Evolutionary conservation across 441 rosid genomes (phyloP).

Genomic region (Mallotus japonicus): DNA sequence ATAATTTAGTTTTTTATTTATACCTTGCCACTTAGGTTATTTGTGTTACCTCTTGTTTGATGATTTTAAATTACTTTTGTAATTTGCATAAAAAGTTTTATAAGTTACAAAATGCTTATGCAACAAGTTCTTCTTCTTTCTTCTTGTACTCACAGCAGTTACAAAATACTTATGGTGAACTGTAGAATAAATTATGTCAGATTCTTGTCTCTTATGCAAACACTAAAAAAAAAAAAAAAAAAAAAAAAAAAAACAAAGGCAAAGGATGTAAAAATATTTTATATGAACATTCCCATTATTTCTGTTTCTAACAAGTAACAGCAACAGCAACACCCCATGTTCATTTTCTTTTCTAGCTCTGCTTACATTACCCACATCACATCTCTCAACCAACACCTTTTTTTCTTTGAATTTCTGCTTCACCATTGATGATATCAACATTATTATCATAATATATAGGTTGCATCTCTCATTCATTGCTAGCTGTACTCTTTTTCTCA

Average conservation of each 20-base stretch:
- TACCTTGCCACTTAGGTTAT: too few species aligned
- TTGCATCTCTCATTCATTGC: neutral
- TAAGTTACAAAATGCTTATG: neutral
- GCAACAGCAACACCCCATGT: constrained; percentile 45
- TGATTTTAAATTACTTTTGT: too few species aligned
- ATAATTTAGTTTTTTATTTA: too few species aligned
- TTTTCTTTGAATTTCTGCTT: constrained; percentile 3
- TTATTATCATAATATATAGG: too few species aligned
- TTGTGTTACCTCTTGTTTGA: too few species aligned
- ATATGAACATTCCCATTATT: constrained; percentile 33
- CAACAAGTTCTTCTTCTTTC: too few species aligned
- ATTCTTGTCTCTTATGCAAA: constrained; percentile 25
- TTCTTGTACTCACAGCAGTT: neutral
- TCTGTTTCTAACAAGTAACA: constrained; percentile 31
- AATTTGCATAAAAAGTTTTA: too few species aligned
- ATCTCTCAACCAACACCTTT: neutral
- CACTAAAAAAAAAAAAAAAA: too few species aligned
- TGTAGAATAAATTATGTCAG: constrained; percentile 20
- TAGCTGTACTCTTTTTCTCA: constrained; percentile 17
- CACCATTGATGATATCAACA: too few species aligned
- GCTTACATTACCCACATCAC: constrained; percentile 34
- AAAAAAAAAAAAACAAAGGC: too few species aligned
- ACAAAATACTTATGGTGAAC: neutral
- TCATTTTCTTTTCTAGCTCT: constrained; percentile 20
- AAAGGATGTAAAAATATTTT: constrained; percentile 9